These are phyloP conservation scores for Pestalotiopsis sp. DNA, from an alignment of 2,329 filamentous ascomycete genomes.

Conservation along the genomic window DNA sequence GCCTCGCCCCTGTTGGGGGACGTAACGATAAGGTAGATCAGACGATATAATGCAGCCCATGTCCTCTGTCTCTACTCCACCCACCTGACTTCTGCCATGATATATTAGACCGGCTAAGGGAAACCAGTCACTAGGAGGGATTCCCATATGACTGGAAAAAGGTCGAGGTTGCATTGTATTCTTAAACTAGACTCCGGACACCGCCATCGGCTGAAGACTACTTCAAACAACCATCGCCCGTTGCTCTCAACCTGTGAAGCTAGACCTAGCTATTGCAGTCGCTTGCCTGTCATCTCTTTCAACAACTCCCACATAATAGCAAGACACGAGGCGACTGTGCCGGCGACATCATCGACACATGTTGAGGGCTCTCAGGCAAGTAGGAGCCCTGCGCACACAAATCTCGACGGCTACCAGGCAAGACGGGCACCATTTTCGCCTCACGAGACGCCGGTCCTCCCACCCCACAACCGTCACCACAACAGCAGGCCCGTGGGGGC, in stretches of 20 bases:
- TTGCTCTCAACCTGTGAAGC: not conserved
- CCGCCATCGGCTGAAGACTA: conserved; percentile 30
- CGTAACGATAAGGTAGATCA: conserved; percentile 44
- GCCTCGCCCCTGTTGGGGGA: conserved; percentile 33
- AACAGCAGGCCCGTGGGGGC: conserved; percentile 57
- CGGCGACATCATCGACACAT: conserved; percentile 34
- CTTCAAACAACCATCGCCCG: conserved; percentile 12
- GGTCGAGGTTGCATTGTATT: conserved; percentile 32
- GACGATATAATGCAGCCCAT: conserved; percentile 50
- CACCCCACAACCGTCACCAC: conserved; percentile 34
- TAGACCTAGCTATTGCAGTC: not conserved
- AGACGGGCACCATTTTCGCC: conserved; percentile 33
- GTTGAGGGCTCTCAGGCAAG: conserved; percentile 35
- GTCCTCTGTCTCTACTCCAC: conserved; percentile 36
- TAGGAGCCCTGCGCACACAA: conserved; percentile 31
- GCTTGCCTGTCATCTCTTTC: not conserved
- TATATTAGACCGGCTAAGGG: conserved; percentile 38
- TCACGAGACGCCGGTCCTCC: conserved; percentile 32
- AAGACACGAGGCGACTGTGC: not conserved
- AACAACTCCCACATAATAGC: not conserved
- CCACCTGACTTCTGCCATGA: conserved; percentile 35
- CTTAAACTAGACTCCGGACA: conserved; percentile 25
- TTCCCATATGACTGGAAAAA: conserved; percentile 29
- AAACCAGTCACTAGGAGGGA: conserved; percentile 34
- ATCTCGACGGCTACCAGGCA: conserved; percentile 28